A percentile compares a stretch with the other conserved stretches of the same genome.
Conservation (phyloP, 257 asterid genomes). For the Lantana camara region DNA sequence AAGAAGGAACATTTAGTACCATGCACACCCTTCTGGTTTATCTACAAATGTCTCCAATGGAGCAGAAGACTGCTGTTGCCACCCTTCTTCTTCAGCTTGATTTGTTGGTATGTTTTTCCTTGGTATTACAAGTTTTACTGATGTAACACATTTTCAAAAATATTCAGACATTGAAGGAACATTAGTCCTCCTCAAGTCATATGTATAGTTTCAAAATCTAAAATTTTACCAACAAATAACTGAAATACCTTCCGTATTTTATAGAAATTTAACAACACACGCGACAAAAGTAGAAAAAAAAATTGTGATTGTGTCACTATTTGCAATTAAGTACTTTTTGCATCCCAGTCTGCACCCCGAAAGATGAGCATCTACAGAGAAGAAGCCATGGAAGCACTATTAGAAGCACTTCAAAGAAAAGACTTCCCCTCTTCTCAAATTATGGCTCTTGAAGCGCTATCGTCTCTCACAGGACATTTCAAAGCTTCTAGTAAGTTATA, state of each 20-base stretch:
- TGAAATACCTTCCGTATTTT: too few relatives aligned
- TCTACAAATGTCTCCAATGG: slow-evolving; percentile 83
- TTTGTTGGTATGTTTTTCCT: slow-evolving; percentile 58
- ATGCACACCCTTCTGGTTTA: slow-evolving; percentile 76
- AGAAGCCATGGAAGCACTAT: slow-evolving; percentile 74
- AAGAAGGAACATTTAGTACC: slow-evolving; percentile 81
- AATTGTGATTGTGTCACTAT: neutral
- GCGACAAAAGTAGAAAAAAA: too few relatives aligned
- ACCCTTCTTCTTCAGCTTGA: slow-evolving; percentile 83
- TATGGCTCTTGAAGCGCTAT: slow-evolving; percentile 59
- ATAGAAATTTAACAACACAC: too few relatives aligned
- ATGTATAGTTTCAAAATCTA: too few relatives aligned
- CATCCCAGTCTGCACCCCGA: slow-evolving; percentile 58
- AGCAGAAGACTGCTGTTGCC: slow-evolving; percentile 77
- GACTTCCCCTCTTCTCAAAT: slow-evolving; percentile 74
- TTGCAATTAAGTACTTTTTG: slow-evolving; percentile 6
- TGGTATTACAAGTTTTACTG: slow-evolving; percentile 5
- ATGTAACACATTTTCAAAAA: neutral
- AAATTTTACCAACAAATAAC: too few relatives aligned
- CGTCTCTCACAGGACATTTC: slow-evolving; percentile 60
- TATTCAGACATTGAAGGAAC: too few relatives aligned
- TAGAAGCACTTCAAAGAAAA: slow-evolving; percentile 66
- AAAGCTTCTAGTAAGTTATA: slow-evolving; percentile 48
- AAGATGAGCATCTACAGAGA: slow-evolving; percentile 87
- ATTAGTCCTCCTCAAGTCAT: too few relatives aligned